Base-by-base conservation (phyloP, 2,329 filamentous ascomycete species). In the Colletotrichum theobromicola region DNA sequence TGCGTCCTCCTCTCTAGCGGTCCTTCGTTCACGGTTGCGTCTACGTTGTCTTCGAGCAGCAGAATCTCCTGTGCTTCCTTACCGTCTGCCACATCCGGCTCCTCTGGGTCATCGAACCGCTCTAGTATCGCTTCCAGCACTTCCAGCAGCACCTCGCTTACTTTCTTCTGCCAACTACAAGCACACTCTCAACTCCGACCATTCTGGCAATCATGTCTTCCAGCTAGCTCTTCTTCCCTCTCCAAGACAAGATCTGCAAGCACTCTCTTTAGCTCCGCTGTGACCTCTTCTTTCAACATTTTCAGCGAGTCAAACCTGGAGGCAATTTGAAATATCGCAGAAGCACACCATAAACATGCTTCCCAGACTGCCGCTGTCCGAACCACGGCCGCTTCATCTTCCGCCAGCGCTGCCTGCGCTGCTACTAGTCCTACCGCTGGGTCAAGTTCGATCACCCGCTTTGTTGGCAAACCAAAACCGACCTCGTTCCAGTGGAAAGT, bases 111-210 rank as follows among this genome's bases (percentile, higher is more conserved):
- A n/a, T 21, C 42, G 13, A 61, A 16, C 30, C 58, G 18, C 30
- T 5, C n/a, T 26, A 66, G 18, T 13, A 50, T 42, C 18, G 30
- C 13, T 53, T 13, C n/a, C 13, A 24, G 42, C 10, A 26, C 42
- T 57, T 9, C 3, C 7, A 57, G 53, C 53, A 30, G 24, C n/a
- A 34, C 26, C 16, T 13, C n/a, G 1, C 42, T 21, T n/a, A 21
- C 42, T 21, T 21, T 50, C 42, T 50, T 7, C 6, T 7, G 42
- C 42, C n/a, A 6, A 6, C 2, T 50, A 50, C 12, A 7, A 50
- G n/a, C 42, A 21, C 0, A 0, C 0, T 50, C n/a, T 50, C n/a
- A 12, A 50, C 5, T n/a, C 24, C 1, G 4, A 50, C 4, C n/a
- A 50, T n/a, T 1, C 2, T 12, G 10, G n/a, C 0, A 12, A 21